These are phyloP conservation scores for Drechslera avenae DNA, from an alignment of 2,329 filamentous ascomycete species.

Conservation along the genomic window DNA sequence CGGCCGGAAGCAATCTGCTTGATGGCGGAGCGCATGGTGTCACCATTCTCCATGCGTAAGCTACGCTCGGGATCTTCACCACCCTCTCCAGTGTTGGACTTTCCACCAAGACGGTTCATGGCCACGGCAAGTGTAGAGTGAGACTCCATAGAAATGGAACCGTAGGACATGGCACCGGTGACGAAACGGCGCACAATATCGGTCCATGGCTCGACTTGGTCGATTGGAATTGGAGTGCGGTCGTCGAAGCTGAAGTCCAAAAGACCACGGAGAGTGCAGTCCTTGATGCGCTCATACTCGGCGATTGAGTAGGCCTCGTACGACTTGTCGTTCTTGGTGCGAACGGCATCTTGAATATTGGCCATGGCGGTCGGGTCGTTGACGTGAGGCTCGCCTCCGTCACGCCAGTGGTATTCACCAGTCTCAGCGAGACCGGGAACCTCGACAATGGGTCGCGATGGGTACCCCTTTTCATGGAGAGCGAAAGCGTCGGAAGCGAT, in stretches of 20 bases:
- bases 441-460: constrained; percentile 75
- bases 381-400: constrained; percentile 92
- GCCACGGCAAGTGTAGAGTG: constrained; percentile 94
- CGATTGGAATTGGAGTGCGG: constrained; percentile 81
- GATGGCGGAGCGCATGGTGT: constrained; percentile 96
- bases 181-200: constrained; percentile 96
- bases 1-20: constrained; percentile 96
- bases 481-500: constrained; percentile 95
- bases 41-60: constrained; percentile 83
- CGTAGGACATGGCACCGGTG: constrained; percentile 97
- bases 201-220: constrained; percentile 97
- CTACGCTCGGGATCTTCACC: constrained; percentile 94
- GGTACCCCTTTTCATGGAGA: constrained; percentile 92
- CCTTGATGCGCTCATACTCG: constrained; percentile 95
- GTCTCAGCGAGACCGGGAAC: constrained; percentile 86
- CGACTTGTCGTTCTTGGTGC: constrained; percentile 97
- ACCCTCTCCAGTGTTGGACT: constrained; percentile 97
- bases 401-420: constrained; percentile 97
- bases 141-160: constrained; percentile 97
- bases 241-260: constrained; percentile 97
- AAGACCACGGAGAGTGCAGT: constrained; percentile 90
- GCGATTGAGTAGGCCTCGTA: constrained; percentile 95
- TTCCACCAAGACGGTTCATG: constrained; percentile 95
- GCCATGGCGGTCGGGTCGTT: constrained; percentile 95
- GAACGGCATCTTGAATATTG: constrained; percentile 95